Conservation (phyloP, 2,329 filamentous ascomycete species). For the Aspergillus brunneoviolaceus region DNA sequence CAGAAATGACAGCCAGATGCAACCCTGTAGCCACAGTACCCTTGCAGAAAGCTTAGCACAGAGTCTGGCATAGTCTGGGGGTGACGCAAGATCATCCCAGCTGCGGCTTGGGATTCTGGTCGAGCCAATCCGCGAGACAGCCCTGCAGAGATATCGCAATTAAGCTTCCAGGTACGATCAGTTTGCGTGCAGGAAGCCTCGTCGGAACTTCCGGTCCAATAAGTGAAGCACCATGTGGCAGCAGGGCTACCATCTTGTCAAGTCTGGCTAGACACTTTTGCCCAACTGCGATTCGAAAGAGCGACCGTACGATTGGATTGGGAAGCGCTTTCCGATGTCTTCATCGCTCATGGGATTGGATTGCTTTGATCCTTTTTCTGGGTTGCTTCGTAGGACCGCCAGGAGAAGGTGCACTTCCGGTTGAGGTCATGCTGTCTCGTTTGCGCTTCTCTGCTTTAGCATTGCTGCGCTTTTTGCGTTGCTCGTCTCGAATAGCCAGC, state of each 20-base stretch:
- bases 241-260: too few species aligned
- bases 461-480: conserved; percentile 29
- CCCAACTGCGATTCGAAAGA: neutral
- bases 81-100: neutral
- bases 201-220: neutral
- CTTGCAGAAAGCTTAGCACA: neutral
- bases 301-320: neutral
- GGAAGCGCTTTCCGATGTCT: neutral
- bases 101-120: neutral
- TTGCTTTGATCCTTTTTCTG: conserved; percentile 25
- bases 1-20: neutral
- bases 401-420: conserved; percentile 22
- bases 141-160: neutral
- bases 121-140: neutral
- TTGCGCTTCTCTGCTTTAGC: conserved; percentile 37
- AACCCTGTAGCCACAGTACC: neutral
- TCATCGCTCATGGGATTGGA: neutral
- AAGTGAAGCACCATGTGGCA: neutral
- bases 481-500: conserved; percentile 45
- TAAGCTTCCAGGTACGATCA: neutral
- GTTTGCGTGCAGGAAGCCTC: neutral
- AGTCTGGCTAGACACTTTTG: neutral
- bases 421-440: conserved; percentile 38
- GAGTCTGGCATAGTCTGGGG: neutral
- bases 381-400: conserved; percentile 9